Evolutionary conservation across 2,329 filamentous ascomycete species (phyloP).

Genomic region (Cytospora piceicola): DNA sequence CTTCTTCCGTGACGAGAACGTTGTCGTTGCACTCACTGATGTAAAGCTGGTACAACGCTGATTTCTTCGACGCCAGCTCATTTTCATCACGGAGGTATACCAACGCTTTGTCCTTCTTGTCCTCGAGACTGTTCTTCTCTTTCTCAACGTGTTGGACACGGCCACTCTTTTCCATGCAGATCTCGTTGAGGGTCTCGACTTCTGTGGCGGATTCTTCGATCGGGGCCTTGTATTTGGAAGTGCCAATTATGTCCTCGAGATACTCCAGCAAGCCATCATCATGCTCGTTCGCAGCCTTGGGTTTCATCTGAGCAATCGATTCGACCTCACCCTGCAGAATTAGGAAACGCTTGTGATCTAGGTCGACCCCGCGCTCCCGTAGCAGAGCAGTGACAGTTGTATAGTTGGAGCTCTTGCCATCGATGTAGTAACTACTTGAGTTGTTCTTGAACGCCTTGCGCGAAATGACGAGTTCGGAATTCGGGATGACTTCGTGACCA

Average conservation of each 20-base stretch:
- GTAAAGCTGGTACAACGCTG: conserved; percentile 89
- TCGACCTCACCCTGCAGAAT: conserved; percentile 98
- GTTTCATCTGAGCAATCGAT: conserved; percentile 98
- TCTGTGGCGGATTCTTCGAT: conserved; percentile 93
- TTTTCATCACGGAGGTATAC: conserved; percentile 92
- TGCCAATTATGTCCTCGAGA: conserved; percentile 97
- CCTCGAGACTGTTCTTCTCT: conserved; percentile 88
- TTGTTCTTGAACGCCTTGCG: conserved; percentile 97
- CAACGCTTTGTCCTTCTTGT: conserved; percentile 94
- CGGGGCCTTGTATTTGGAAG: conserved; percentile 95
- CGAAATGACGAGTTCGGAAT: conserved; percentile 86
- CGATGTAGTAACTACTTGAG: conserved; percentile 97
- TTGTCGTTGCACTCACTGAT: conserved; percentile 89
- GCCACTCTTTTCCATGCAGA: conserved; percentile 92
- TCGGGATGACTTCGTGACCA: conserved; percentile 74
- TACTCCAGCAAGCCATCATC: conserved; percentile 97
- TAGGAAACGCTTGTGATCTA: conserved; percentile 97
- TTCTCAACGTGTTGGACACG: conserved; percentile 98
- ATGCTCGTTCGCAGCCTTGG: conserved; percentile 92
- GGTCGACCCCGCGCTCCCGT: conserved; percentile 84
- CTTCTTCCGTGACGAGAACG: conserved; percentile 83
- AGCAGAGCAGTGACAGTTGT: conserved; percentile 87
- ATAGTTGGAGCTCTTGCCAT: conserved; percentile 86
- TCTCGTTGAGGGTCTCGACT: conserved; percentile 90
- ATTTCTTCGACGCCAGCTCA: conserved; percentile 86